A percentile compares a stretch with the other conserved stretches of the same genome.
Evolutionary conservation across 352 stramenopile genomes (phyloP).

Genomic region (Globisporangium megalacanthum): DNA sequence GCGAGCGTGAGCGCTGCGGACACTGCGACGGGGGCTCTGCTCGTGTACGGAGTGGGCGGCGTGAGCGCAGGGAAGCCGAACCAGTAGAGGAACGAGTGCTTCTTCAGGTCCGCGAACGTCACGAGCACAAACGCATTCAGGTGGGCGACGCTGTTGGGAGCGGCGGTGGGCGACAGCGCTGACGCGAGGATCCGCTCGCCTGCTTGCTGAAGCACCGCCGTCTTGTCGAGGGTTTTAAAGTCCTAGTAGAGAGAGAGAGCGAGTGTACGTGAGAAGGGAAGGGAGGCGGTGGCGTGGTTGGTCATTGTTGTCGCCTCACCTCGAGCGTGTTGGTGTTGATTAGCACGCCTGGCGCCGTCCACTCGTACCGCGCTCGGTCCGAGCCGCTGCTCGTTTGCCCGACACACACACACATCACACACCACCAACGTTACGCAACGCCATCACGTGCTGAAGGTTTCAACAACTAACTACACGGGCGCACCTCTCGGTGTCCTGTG

Average conservation of each 20-base stretch:
- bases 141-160: constrained; percentile 23
- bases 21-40: constrained; percentile 19
- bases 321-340: constrained; percentile 88
- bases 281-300: too few species aligned
- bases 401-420: not conserved
- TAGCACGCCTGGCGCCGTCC: constrained; percentile 57
- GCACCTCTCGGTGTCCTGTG: too few species aligned
- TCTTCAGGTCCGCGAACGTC: constrained; percentile 92
- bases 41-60: constrained; percentile 30
- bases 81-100: constrained; percentile 92
- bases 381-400: constrained; percentile 10
- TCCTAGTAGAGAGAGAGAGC: constrained; percentile 24
- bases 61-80: constrained; percentile 87
- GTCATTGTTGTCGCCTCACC: constrained; percentile 18
- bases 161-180: constrained; percentile 13
- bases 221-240: constrained; percentile 85
- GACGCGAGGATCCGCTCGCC: constrained; percentile 32
- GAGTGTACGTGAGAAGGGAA: not conserved
- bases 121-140: constrained; percentile 87
- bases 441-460: too few species aligned
- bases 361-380: constrained; percentile 73
- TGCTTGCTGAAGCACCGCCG: constrained; percentile 43
- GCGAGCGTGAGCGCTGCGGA: constrained; percentile 23
- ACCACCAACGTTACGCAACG: too few species aligned
- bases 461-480: too few species aligned